These are phyloP conservation scores for Albifimbria verrucaria DNA, from an alignment of 2,329 filamentous ascomycete genomes.

Conservation along the genomic window DNA sequence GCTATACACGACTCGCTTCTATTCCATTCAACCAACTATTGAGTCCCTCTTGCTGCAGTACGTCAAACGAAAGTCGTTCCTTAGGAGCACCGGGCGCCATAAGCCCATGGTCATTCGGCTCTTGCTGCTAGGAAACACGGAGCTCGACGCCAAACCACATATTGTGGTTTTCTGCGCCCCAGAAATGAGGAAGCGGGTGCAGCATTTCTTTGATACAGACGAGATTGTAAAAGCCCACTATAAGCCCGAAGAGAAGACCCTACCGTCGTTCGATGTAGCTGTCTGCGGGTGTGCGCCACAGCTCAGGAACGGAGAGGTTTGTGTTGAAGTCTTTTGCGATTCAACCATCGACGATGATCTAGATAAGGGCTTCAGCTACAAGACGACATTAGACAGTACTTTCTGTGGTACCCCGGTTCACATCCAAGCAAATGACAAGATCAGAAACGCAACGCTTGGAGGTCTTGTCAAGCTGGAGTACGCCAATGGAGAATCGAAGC, in stretches of 20 bases:
- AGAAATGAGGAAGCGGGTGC: slow-evolving; percentile 3
- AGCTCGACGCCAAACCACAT: slow-evolving; percentile 1
- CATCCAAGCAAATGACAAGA: not conserved
- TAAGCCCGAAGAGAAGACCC: not conserved
- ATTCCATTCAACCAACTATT: not conserved
- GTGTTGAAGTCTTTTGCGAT: not conserved
- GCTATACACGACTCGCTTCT: not conserved
- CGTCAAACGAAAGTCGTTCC: not conserved
- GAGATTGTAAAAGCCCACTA: not conserved
- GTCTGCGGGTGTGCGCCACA: not conserved
- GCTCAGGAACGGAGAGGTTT: not conserved
- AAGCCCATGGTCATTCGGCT: slow-evolving; percentile 5
- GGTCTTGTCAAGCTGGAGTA: not conserved
- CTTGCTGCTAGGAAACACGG: not conserved
- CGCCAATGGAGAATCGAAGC: not conserved
- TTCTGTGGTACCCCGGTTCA: not conserved
- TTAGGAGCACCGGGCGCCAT: not conserved
- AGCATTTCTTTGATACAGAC: slow-evolving; percentile 1
- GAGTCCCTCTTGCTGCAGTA: not conserved
- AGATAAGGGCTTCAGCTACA: not conserved
- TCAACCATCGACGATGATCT: not conserved
- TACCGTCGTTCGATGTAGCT: slow-evolving; percentile 1
- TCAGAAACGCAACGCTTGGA: not conserved
- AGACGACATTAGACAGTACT: not conserved
- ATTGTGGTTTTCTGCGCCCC: slow-evolving; percentile 5